These are phyloP conservation scores for Solanum acaule DNA, from an alignment of 257 asterid species.

Conservation along the genomic window DNA sequence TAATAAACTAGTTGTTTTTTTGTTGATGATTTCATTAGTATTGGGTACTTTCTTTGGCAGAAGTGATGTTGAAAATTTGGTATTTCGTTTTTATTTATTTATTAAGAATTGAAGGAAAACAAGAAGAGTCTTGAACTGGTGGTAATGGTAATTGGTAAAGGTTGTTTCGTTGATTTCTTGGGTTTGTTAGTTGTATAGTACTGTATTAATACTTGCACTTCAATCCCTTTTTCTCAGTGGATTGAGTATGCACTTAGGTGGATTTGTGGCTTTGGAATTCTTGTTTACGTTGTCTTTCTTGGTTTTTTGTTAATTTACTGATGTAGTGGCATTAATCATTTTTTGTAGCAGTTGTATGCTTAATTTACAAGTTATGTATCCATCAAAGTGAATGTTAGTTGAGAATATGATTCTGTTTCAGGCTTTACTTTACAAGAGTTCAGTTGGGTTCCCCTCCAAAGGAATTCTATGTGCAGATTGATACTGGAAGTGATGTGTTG, in stretches of 20 bases:
- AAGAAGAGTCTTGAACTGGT: not conserved
- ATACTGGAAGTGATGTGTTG: conserved; percentile 94
- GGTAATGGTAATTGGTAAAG: not conserved
- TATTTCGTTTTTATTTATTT: not conserved
- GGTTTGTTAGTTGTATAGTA: not conserved
- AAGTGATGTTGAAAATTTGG: not conserved
- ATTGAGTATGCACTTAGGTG: not conserved
- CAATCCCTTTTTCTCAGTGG: not conserved
- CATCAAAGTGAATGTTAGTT: not conserved
- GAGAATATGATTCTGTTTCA: conserved; percentile 14
- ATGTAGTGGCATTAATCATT: not conserved
- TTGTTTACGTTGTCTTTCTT: not conserved
- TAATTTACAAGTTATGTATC: not conserved
- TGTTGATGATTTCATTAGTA: not conserved
- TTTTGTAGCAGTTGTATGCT: not conserved
- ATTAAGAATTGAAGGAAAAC: not conserved
- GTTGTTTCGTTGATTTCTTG: not conserved
- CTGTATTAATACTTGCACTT: not conserved
- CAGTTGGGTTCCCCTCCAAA: conserved; percentile 80
- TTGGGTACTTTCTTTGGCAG: not conserved
- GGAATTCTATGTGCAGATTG: conserved; percentile 92
- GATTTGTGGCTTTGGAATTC: not conserved
- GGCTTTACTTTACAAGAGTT: conserved; percentile 86
- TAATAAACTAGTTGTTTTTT: not conserved
- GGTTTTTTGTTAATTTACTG: not conserved